These are phyloP conservation scores for Mychonastes homosphaera DNA, from an alignment of 139 green algal genomes.

Conservation along the genomic window DNA sequence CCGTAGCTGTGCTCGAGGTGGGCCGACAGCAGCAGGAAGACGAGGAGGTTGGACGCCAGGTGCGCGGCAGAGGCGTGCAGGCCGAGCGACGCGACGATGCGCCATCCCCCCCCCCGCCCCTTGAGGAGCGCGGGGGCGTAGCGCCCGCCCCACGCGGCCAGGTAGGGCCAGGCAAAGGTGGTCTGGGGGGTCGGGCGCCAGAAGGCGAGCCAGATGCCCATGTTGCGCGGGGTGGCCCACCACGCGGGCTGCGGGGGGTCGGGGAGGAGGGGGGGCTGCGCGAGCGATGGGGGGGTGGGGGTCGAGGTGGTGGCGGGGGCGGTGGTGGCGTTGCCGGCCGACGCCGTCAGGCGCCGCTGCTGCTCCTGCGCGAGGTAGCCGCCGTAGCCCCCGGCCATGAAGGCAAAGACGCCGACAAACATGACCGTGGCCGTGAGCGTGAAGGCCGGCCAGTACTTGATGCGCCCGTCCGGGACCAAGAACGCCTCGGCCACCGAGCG, in stretches of 20 bases:
- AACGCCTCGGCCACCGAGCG: too few relatives aligned
- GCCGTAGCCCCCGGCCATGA: conserved; percentile 23
- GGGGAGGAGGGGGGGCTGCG: too few relatives aligned
- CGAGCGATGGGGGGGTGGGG: background rate
- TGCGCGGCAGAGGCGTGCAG: conserved; percentile 50
- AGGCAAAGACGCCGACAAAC: conserved; percentile 21
- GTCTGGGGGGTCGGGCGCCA: background rate
- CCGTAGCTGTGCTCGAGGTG: conserved; percentile 56
- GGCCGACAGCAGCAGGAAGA: conserved; percentile 37
- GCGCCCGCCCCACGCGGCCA: conserved; percentile 11
- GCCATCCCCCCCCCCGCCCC: too few relatives aligned
- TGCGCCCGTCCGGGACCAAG: too few relatives aligned
- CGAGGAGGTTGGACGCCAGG: conserved; percentile 48
- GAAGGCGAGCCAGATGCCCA: conserved; percentile 18
- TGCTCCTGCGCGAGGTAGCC: background rate
- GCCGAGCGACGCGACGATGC: conserved; percentile 43
- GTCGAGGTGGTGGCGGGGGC: background rate
- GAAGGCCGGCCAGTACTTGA: too few relatives aligned
- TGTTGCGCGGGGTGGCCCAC: background rate
- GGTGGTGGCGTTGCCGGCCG: background rate
- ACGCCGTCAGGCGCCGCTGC: background rate
- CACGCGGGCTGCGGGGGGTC: too few relatives aligned
- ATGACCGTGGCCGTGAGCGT: too few relatives aligned
- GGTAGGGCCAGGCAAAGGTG: conserved; percentile 16
- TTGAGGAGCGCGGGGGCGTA: background rate